A percentile compares a stretch with the other conserved stretches of the same genome.
These are phyloP conservation scores for Lipomyces oligophaga DNA, from an alignment of 805 yeast genomes.

Conservation along the genomic window DNA sequence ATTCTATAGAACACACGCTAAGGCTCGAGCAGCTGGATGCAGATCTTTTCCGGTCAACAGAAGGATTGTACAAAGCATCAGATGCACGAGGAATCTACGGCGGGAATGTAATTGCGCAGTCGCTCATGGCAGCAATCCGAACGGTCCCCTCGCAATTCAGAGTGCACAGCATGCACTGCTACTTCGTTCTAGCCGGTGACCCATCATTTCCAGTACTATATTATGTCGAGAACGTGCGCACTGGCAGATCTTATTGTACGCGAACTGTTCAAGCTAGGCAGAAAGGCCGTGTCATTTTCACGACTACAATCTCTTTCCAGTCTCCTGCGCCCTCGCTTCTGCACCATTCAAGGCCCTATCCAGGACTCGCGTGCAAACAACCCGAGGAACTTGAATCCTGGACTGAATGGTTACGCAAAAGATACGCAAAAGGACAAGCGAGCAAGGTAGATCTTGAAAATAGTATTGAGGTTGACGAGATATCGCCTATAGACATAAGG, in stretches of 20 bases:
- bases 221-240: constrained; percentile 50
- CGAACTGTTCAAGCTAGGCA: constrained; percentile 57
- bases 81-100: constrained; percentile 32
- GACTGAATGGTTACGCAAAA: constrained; percentile 1
- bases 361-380: constrained; percentile 22
- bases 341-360: constrained; percentile 12
- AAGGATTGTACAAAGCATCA: constrained; percentile 19
- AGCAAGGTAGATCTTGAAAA: background rate
- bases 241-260: constrained; percentile 51
- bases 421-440: constrained; percentile 1
- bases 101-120: constrained; percentile 31
- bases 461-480: background rate
- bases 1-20: constrained; percentile 27
- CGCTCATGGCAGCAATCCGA: constrained; percentile 29
- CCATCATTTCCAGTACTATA: constrained; percentile 46
- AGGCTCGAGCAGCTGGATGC: constrained; percentile 28
- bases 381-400: constrained; percentile 12
- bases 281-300: constrained; percentile 48
- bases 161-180: constrained; percentile 32
- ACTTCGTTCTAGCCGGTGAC: constrained; percentile 31
- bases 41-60: constrained; percentile 26
- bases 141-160: constrained; percentile 24
- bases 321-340: constrained; percentile 14
- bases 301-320: constrained; percentile 50
- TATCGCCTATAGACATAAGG: constrained; percentile 8